Conservation (phyloP, 2,329 filamentous ascomycete species). For the Paecilomyces sp. region DNA sequence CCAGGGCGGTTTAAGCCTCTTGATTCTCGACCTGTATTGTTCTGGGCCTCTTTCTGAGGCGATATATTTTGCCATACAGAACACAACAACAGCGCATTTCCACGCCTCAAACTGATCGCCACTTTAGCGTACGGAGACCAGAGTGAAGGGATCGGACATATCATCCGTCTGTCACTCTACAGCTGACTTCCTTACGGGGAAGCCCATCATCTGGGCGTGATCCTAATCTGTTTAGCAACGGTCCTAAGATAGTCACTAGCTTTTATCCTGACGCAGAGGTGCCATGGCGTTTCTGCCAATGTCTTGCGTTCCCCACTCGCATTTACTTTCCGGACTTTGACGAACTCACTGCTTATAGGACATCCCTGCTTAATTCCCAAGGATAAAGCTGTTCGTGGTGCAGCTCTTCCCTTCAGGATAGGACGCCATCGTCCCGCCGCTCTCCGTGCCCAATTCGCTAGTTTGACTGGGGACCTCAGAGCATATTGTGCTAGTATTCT, state of each 20-base stretch:
- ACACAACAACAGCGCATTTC: background rate
- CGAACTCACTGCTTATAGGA: conserved; percentile 1
- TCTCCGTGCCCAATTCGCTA: background rate
- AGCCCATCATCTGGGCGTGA: background rate
- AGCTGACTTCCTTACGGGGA: background rate
- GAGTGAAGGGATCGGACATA: background rate
- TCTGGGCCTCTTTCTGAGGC: background rate
- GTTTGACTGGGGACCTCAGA: background rate
- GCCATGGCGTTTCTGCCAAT: background rate
- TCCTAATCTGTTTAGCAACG: background rate
- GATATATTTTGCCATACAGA: background rate
- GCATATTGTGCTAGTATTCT: background rate
- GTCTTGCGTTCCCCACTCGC: conserved; percentile 6
- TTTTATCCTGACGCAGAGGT: background rate
- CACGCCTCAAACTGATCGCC: background rate
- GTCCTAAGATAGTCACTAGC: background rate
- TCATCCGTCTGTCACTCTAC: background rate
- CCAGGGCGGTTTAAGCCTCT: conserved; percentile 6
- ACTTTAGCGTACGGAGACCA: background rate
- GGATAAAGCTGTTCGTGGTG: conserved; percentile 2
- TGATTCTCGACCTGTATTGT: conserved; percentile 11
- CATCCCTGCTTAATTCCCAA: background rate
- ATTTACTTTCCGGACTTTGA: conserved; percentile 8
- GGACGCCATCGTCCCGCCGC: background rate
- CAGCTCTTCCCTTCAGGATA: background rate